phyloP scores from a whole-genome alignment of 345 rosid species.

The Barbarea vulgaris region DNA sequence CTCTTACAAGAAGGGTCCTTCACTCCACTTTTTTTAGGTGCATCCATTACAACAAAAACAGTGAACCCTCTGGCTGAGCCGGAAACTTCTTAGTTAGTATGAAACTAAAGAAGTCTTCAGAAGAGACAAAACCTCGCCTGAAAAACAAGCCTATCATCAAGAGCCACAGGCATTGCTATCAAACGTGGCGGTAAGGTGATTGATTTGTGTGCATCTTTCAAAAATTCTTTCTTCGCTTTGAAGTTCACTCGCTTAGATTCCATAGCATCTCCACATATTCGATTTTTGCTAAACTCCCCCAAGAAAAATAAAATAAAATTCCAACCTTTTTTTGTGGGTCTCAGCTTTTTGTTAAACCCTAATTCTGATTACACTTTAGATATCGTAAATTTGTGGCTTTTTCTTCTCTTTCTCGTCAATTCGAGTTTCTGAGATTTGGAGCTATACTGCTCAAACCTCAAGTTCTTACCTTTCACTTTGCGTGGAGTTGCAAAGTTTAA shows the following conservation, averaged over 20 bases:
- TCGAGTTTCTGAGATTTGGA: background rate
- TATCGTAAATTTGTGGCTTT: conserved; percentile 18
- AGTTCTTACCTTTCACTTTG: conserved; percentile 8
- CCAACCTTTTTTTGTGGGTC: conserved; percentile 21
- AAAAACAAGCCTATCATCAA: conserved; percentile 27
- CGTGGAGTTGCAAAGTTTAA: conserved; percentile 12
- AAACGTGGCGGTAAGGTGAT: conserved; percentile 41
- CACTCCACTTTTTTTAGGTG: background rate
- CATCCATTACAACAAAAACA: too few species aligned
- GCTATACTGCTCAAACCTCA: conserved; percentile 6
- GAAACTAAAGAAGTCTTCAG: background rate
- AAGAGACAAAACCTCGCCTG: conserved; percentile 8
- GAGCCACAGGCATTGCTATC: conserved; percentile 33
- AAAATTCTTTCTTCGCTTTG: background rate
- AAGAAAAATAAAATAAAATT: background rate
- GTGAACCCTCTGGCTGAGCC: conserved; percentile 3
- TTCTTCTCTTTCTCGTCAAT: background rate
- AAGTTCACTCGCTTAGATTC: conserved; percentile 19
- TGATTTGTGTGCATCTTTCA: conserved; percentile 24
- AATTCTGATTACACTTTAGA: background rate
- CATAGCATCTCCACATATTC: conserved; percentile 24
- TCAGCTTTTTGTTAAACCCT: conserved; percentile 17
- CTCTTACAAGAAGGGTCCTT: background rate
- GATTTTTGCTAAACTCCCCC: background rate
- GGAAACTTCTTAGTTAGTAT: conserved; percentile 19